Percentiles rank a stretch among this genome's conserved stretches.
phyloP scores from a whole-genome alignment of 1,139 yeast species.

The Blastobotrys serpentis region DNA sequence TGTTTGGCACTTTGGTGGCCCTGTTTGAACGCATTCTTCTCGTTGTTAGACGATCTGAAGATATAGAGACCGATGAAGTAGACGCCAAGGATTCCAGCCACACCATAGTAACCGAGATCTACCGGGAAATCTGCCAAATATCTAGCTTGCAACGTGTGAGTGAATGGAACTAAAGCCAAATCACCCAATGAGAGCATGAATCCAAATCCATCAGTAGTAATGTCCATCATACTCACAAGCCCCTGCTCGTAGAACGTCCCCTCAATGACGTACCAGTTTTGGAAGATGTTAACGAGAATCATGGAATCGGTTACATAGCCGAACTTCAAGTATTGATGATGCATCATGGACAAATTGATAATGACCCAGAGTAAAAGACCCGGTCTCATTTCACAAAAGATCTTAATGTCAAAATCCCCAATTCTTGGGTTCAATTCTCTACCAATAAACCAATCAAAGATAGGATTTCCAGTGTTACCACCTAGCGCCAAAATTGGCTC shows the following conservation, averaged over 20 bases:
- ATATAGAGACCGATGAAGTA: conserved; percentile 71
- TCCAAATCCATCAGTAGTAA: conserved; percentile 95
- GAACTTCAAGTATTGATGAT: conserved; percentile 65
- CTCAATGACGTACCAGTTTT: conserved; percentile 81
- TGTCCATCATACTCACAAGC: conserved; percentile 87
- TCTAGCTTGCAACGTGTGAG: conserved; percentile 83
- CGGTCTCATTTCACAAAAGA: conserved; percentile 92
- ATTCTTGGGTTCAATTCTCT: conserved; percentile 91
- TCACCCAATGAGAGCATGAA: conserved; percentile 96
- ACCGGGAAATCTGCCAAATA: conserved; percentile 68
- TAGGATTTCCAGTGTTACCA: conserved; percentile 73
- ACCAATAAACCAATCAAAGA: conserved; percentile 97
- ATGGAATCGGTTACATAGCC: conserved; percentile 73
- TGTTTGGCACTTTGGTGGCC: conserved; percentile 66
- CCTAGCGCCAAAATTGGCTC: conserved; percentile 79
- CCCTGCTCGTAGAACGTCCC: conserved; percentile 93
- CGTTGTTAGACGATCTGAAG: conserved; percentile 79
- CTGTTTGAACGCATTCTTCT: conserved; percentile 78
- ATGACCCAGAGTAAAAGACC: conserved; percentile 87
- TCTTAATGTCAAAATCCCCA: conserved; percentile 81
- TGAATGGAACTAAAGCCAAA: conserved; percentile 88
- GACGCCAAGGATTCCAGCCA: conserved; percentile 43
- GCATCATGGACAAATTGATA: conserved; percentile 75
- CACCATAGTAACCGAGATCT: conserved; percentile 49
- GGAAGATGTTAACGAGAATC: conserved; percentile 64